Evolutionary conservation across 306 rosid species (phyloP), one percentile per base, ranked within the genome.

Genomic region (Casuarina equisetifolia): DNA sequence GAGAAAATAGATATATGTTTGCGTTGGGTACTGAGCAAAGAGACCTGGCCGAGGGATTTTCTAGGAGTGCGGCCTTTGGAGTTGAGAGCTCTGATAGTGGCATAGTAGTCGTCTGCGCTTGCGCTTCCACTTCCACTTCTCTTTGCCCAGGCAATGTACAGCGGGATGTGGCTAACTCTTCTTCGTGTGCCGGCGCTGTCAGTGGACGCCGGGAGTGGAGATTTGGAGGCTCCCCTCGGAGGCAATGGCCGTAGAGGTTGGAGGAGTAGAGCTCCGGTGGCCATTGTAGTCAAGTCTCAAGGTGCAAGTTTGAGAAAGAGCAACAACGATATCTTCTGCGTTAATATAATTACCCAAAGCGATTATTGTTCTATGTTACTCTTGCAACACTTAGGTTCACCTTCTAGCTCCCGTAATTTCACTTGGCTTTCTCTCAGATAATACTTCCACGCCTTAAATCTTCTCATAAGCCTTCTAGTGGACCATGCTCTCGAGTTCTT

Each of bases 1-100:
- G 1, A 58, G 35, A 25, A 78, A 9, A 58, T 16, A 51, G 35
- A 38, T 6, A 25, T 25, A 25, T 25, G 32, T 25, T 25, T 25
- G 32, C 32, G 32, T 25, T 25, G 32, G 32, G 32, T 25, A 25
- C 32, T 25, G 11, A 48, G 51, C 51, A 9, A 48, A 48, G 4
- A 46, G 48, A 91, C 99, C 99, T 92, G 96, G 79, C 94, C 97
- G 9, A 95, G 91, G 38, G 97, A 91, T 86, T 95, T 92, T 80
- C 92, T 86, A 13, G 97, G 99, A 72, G 84, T 74, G 53, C 97
- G 93, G 51, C 91, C 97, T 82, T 78, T 91, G 80, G 98, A 92
- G 83, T 91, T 91, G 81, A 95, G 98, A 85, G 97, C 97, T 84
- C 44, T 86, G 74, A 92, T 87, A 67, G 92, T 92, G 80, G 84